phyloP scores from a whole-genome alignment of 2,329 filamentous ascomycete genomes.

The Ophiostoma populinum region DNA sequence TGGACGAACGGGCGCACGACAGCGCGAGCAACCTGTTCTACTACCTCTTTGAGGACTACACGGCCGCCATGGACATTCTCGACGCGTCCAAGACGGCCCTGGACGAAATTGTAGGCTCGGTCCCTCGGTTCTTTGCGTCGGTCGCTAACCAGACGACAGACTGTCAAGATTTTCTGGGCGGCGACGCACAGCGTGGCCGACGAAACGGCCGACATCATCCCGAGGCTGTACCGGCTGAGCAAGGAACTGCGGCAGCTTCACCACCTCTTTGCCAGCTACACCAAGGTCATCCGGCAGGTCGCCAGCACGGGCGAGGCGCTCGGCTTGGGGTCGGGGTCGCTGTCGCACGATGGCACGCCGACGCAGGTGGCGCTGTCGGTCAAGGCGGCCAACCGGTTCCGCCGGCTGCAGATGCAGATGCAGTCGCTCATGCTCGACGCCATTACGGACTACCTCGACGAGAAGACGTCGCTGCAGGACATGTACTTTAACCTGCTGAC shows the following conservation, averaged over 20 bases:
- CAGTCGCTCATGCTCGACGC: slow-evolving; percentile 43
- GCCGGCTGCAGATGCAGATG: slow-evolving; percentile 39
- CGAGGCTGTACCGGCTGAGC: slow-evolving; percentile 39
- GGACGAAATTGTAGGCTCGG: slow-evolving; percentile 27
- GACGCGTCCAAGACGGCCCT: slow-evolving; percentile 28
- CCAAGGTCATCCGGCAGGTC: slow-evolving; percentile 40
- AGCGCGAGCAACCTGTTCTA: slow-evolving; percentile 45
- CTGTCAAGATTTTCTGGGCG: too few species aligned
- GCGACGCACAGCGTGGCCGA: too few species aligned
- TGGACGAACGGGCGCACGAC: slow-evolving; percentile 22
- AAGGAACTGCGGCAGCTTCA: slow-evolving; percentile 42
- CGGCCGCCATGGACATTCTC: slow-evolving; percentile 38
- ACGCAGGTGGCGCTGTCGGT: slow-evolving; percentile 18
- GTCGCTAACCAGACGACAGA: too few species aligned
- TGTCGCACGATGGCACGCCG: slow-evolving; percentile 1
- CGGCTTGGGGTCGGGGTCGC: too few species aligned
- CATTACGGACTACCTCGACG: slow-evolving; percentile 44
- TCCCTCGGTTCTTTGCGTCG: too few species aligned
- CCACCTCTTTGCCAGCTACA: slow-evolving; percentile 43
- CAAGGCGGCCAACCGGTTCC: slow-evolving; percentile 38
- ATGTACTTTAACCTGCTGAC: slow-evolving; percentile 69
- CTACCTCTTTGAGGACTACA: slow-evolving; percentile 50
- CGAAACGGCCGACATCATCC: slow-evolving; percentile 34
- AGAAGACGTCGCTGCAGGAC: slow-evolving; percentile 52
- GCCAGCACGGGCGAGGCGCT: slow-evolving; percentile 30